Percentiles rank a stretch among this genome's conserved stretches.
These are phyloP conservation scores for Oryza meridionalis DNA, from an alignment of 176 grass and related monocot genomes.

Conservation along the genomic window DNA sequence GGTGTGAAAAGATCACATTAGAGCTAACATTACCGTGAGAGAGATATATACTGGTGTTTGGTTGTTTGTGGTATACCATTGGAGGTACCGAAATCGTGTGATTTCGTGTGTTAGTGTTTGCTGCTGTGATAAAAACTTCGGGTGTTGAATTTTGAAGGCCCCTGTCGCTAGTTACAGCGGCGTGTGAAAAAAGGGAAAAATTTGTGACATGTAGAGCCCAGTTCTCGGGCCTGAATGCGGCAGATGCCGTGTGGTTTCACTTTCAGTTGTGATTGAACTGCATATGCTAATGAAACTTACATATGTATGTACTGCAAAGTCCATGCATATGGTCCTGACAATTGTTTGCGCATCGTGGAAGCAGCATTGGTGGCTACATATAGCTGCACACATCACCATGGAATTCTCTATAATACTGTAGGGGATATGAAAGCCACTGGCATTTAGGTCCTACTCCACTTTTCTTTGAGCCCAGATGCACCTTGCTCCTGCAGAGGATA, in stretches of 20 bases:
- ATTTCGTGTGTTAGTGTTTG: neutral
- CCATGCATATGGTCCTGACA: neutral
- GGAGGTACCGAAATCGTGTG: conserved; percentile 12
- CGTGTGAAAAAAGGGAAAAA: neutral
- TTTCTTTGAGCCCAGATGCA: no score
- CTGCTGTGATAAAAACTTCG: neutral
- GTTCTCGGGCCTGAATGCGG: neutral
- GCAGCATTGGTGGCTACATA: no score
- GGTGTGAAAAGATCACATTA: conserved; percentile 1
- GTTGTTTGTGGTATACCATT: conserved; percentile 39
- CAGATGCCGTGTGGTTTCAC: conserved; percentile 14
- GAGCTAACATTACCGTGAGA: conserved; percentile 40
- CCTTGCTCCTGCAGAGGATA: no score
- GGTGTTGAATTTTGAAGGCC: neutral
- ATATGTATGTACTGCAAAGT: neutral
- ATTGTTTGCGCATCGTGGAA: neutral
- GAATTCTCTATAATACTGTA: no score
- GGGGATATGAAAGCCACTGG: no score
- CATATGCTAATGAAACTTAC: conserved; percentile 20
- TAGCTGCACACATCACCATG: no score
- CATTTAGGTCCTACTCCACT: no score
- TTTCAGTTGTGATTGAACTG: conserved; percentile 22
- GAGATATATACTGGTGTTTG: conserved; percentile 47
- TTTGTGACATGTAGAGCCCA: conserved; percentile 7
- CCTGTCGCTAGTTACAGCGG: neutral